phyloP scores from a whole-genome alignment of 2,329 filamentous ascomycete genomes.

The Thelonectria olida region DNA sequence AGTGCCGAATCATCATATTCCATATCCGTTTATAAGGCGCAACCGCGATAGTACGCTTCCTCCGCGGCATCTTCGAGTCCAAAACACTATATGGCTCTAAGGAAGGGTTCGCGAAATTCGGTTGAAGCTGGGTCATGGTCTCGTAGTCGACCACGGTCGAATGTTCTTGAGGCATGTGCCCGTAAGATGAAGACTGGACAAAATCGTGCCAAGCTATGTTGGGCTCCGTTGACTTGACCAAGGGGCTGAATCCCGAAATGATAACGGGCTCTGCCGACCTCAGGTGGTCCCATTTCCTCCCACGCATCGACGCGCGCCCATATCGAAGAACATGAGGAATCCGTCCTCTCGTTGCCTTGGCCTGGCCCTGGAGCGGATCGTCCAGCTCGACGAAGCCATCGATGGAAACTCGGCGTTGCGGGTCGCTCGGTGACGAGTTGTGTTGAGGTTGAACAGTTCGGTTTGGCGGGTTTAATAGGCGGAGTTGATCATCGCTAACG shows the following conservation, averaged over 20 bases:
- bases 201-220: slow-evolving; percentile 62
- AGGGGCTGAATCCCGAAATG: slow-evolving; percentile 57
- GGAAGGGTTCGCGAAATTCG: slow-evolving; percentile 54
- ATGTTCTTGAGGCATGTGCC: slow-evolving; percentile 56
- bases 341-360: slow-evolving; percentile 45
- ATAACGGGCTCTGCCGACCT: slow-evolving; percentile 68
- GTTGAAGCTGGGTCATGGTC: slow-evolving; percentile 56
- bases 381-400: slow-evolving; percentile 58
- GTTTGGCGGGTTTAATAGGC: slow-evolving; percentile 50
- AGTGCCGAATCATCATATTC: slow-evolving; percentile 77
- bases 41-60: slow-evolving; percentile 42
- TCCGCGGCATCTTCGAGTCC: slow-evolving; percentile 41
- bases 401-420: slow-evolving; percentile 54
- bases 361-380: slow-evolving; percentile 49
- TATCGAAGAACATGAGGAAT: slow-evolving; percentile 59
- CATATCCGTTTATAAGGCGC: slow-evolving; percentile 66
- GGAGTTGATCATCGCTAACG: slow-evolving; percentile 49
- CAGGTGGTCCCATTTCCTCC: slow-evolving; percentile 68
- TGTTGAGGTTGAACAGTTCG: slow-evolving; percentile 52
- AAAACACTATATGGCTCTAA: slow-evolving; percentile 44
- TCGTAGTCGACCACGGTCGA: slow-evolving; percentile 58
- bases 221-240: slow-evolving; percentile 47
- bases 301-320: slow-evolving; percentile 55
- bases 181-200: slow-evolving; percentile 62
- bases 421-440: slow-evolving; percentile 52